Evolutionary conservation across 73 alveolate species (phyloP).

Genomic region (Tetrahymena elliotti): DNA sequence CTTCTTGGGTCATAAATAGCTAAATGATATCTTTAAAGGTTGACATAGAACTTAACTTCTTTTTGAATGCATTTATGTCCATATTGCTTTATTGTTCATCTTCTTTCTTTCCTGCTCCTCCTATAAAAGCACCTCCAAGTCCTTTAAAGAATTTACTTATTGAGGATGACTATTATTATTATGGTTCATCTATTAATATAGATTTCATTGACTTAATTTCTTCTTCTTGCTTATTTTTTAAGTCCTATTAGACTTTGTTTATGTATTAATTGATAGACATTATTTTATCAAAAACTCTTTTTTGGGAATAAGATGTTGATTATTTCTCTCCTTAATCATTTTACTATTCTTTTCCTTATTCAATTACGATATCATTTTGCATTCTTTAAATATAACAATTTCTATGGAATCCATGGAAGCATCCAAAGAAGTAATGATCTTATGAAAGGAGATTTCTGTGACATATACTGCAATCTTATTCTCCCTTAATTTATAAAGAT

Average conservation of each 20-base stretch:
- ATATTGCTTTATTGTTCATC: not conserved
- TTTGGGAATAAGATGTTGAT: not conserved
- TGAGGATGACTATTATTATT: not conserved
- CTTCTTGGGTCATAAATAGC: not conserved
- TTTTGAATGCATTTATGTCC: not conserved
- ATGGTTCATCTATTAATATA: not conserved
- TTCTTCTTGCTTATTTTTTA: not conserved
- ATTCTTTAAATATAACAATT: not conserved
- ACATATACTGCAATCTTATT: not conserved
- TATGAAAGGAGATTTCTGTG: not conserved
- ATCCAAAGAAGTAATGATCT: not conserved
- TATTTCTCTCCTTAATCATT: not conserved
- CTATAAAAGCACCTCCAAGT: not conserved
- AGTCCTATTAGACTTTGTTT: not conserved
- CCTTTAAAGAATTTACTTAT: not conserved
- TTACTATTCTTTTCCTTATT: not conserved
- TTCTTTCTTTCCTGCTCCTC: not conserved
- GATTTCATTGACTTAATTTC: not conserved
- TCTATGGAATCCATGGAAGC: not conserved
- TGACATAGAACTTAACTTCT: not conserved
- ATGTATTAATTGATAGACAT: not conserved
- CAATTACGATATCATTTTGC: not conserved
- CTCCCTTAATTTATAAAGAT: not conserved
- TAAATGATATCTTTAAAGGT: not conserved
- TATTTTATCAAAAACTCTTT: not conserved